Base-by-base conservation (phyloP, 2,329 filamentous ascomycete species). In the Fusarium nisikadoi region DNA sequence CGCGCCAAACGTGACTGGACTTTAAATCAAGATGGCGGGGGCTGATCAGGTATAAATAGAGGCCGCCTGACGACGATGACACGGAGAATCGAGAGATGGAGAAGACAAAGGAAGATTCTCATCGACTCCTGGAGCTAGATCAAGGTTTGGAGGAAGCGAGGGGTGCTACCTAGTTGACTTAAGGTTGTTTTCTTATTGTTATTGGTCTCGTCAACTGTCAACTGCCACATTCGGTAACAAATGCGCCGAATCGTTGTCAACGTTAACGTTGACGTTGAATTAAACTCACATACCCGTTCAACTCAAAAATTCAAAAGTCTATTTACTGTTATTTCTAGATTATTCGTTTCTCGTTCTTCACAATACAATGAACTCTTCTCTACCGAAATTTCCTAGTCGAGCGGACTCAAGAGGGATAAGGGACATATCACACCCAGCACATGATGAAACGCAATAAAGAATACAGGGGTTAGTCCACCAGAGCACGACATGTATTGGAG, bases 21-120 rank as follows among this genome's bases (percentile, higher is more conserved):
- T 35, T 68, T 63, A 55, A 72, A 70, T 68, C 54, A 50, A 67
- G 49, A 68, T 74, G 53, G 72, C 58, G 68, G 68, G 71, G 71
- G 62, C 60, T 47, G 58, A 59, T 57, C 38, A 59, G 52, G 47
- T 47, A 36, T 35, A 43, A 43, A 58, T 23, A 25, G 27, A 43
- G 33, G 14, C 46, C 46, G 39, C 58, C 45, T 49, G 49, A 47
- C 46, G 58, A 53, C 25, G 27, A 42, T 45, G 33, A 33, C n/a
- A 45, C 45, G 38, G 50, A 43, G 46, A 42, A 39, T 47, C 29
- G 49, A 38, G 57, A 29, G 52, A 33, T 42, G 29, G 35, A 45
- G 47, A 46, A 27, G 52, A 38, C 35, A 36, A 50, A 52, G 45
- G 43, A 45, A 36, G 35, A 17, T 41, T 53, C 31, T 47, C 31